phyloP scores from a whole-genome alignment of 1,284 basidiomycete species.

The Xerocomus minutiporus region DNA sequence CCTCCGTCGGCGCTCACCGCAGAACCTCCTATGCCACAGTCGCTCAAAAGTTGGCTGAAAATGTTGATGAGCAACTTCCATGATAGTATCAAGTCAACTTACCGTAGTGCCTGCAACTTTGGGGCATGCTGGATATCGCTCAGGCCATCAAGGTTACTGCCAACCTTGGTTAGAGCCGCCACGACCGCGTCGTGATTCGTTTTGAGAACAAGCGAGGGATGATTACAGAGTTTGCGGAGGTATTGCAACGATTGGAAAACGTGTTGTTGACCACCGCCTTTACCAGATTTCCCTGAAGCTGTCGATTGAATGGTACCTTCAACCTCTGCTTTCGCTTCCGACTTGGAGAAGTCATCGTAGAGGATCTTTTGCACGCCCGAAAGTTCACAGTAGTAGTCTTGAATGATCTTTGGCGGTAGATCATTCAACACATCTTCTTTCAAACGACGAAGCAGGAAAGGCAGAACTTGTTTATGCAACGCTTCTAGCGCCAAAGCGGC shows the following conservation, averaged over 20 bases:
- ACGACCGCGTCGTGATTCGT: conserved; percentile 57
- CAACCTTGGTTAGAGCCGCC: conserved; percentile 59
- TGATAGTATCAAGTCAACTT: conserved; percentile 25
- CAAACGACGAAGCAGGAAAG: conserved; percentile 91
- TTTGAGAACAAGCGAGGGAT: conserved; percentile 87
- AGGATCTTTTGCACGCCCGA: conserved; percentile 90
- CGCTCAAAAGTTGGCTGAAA: conserved; percentile 81
- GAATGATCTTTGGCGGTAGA: conserved; percentile 98
- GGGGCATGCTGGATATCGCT: conserved; percentile 89
- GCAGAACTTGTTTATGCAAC: conserved; percentile 97
- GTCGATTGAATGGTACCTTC: conserved; percentile 57
- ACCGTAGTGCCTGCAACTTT: conserved; percentile 89
- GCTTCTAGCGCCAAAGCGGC: conserved; percentile 93
- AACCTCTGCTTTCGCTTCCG: conserved; percentile 64
- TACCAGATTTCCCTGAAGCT: conserved; percentile 36
- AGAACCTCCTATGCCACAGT: conserved; percentile 87
- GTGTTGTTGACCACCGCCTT: conserved; percentile 65
- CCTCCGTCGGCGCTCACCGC: conserved; percentile 43
- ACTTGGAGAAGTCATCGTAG: conserved; percentile 90
- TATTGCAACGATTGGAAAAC: conserved; percentile 97
- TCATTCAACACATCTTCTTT: conserved; percentile 98
- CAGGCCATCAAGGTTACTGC: conserved; percentile 44
- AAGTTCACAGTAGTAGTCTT: conserved; percentile 98
- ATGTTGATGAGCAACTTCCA: conserved; percentile 5
- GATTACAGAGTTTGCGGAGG: conserved; percentile 96